These are phyloP conservation scores for Digitaria exilis DNA, from an alignment of 202 grass and related monocot genomes.

Conservation along the genomic window DNA sequence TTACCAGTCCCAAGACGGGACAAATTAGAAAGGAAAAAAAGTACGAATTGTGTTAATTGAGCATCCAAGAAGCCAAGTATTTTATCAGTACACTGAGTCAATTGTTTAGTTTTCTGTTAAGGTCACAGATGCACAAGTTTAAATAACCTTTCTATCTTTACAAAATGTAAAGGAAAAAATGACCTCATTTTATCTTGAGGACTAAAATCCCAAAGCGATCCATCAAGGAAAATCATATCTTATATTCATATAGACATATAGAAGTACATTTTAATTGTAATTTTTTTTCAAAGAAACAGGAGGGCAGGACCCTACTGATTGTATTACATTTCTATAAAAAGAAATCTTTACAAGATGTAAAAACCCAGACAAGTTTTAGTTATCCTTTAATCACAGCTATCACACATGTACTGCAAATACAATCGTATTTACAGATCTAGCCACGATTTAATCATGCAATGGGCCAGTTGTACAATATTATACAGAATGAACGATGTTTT, in stretches of 20 bases:
- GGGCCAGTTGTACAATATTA: not conserved
- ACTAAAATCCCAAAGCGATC: not conserved
- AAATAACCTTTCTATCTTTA: not conserved
- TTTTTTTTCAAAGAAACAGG: not conserved
- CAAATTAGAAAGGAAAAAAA: not conserved
- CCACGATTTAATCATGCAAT: not conserved
- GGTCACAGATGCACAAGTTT: not conserved
- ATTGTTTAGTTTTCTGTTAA: not conserved
- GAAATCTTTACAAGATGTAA: not conserved
- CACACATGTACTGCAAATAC: not conserved
- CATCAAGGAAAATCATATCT: not conserved
- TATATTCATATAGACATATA: not conserved
- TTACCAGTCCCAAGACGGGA: not conserved
- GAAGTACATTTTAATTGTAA: not conserved
- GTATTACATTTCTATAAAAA: not conserved
- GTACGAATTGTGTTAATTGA: not conserved
- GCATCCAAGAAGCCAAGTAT: not conserved
- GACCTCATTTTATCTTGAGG: not conserved
- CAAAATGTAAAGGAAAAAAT: not conserved
- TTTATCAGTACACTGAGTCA: not conserved
- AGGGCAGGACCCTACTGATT: not conserved
- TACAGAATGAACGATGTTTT: not conserved
- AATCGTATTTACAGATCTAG: not conserved
- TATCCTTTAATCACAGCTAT: not conserved
- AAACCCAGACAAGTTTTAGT: not conserved